phyloP scores from a whole-genome alignment of 345 rosid genomes.

The Conringia planisiliqua region DNA sequence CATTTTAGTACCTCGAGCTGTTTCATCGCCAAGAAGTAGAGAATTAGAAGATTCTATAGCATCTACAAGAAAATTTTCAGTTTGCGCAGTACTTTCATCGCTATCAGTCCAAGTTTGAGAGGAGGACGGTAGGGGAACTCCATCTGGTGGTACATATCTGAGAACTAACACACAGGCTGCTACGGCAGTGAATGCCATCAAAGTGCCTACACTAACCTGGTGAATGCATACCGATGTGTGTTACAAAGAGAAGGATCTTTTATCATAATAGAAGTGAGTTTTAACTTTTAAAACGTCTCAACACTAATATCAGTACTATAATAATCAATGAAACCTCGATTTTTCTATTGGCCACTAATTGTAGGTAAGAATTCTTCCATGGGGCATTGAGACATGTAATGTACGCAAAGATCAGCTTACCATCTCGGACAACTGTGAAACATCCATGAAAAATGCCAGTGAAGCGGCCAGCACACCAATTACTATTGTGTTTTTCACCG shows the following conservation, averaged over 20 bases:
- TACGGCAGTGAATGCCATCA: constrained; percentile 67
- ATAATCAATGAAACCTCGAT: constrained; percentile 3
- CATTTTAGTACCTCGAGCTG: constrained; percentile 38
- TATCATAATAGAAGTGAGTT: not conserved
- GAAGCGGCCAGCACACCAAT: constrained; percentile 52
- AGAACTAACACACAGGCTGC: constrained; percentile 61
- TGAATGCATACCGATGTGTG: constrained; percentile 9
- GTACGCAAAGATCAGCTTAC: constrained; percentile 34
- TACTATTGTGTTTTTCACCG: constrained; percentile 58
- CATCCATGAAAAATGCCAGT: constrained; percentile 64
- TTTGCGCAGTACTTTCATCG: constrained; percentile 26
- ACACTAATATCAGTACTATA: not conserved
- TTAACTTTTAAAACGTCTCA: not conserved
- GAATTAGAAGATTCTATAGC: constrained; percentile 29
- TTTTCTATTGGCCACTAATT: constrained; percentile 4
- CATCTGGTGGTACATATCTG: constrained; percentile 63
- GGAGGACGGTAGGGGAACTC: constrained; percentile 47
- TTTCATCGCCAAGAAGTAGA: constrained; percentile 39
- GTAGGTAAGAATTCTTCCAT: not conserved
- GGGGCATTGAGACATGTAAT: not conserved
- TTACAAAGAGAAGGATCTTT: constrained; percentile 6
- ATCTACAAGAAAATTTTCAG: constrained; percentile 23
- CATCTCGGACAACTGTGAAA: constrained; percentile 65
- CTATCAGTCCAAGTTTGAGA: constrained; percentile 33
- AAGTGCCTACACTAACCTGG: constrained; percentile 75